Evolutionary conservation across 371 early-diverging fungal species (phyloP), one percentile per base, ranked within the genome.

Genomic region (Rhizomucor pusillus): DNA sequence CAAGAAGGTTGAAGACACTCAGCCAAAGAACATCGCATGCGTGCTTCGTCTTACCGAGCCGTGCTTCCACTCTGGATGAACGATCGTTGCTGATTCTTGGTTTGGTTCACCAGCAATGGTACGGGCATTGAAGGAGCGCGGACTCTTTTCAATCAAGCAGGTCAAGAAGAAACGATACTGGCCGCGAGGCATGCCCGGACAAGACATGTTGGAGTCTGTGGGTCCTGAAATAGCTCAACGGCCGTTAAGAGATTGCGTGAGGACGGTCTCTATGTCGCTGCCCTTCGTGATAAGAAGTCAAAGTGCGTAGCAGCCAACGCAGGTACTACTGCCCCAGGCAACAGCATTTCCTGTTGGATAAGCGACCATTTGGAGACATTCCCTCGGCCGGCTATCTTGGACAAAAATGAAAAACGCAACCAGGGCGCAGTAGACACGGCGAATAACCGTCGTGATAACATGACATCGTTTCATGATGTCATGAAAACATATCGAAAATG

Each of bases 31-130:
- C 22, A 36, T 36, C 11, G 37, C 35, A 18, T 10, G 35, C 25
- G 33, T 36, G 23, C 35, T 24, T 35, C 40, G 52, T 1, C 36
- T 51, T 12, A 37, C 44, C 3, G 19, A 52, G 22, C 51, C 58
- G 16, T 52, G 58, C 47, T 47, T 52, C 24, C 7, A 25, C 25
- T 24, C 58, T 12, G 52, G 40, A 11, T 6, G 52, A 24, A 58
- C 52, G 16, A 18, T 58, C 12, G 43, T 58, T 46, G n/a, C n/a
- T n/a, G n/a, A n/a, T n/a, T n/a, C n/a, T n/a, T n/a, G n/a, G n/a
- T n/a, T n/a, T n/a, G n/a, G 52, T 47, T 55, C 54, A 3, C 56
- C 51, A 37, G 75, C 73, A 11, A 37, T 37, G 37, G 9, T 37
- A 50, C 11, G 50, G 29, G 5, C 16, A 50, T 18, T 18, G 50